Evolutionary conservation across 345 rosid species (phyloP).

Genomic region (Melaleuca quinquenervia): DNA sequence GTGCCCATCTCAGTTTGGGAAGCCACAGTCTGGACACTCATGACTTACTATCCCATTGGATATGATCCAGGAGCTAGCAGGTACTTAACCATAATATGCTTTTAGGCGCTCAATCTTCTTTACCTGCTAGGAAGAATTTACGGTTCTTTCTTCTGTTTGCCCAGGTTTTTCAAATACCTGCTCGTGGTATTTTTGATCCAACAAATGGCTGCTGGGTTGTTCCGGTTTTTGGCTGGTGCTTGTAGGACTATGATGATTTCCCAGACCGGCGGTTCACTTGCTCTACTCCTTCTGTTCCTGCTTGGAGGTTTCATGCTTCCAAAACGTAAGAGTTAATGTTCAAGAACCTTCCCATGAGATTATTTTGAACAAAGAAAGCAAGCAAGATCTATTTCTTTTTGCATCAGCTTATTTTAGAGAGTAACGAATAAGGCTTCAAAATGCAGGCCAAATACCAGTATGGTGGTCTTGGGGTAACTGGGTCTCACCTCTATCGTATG

Average conservation of each 20-base stretch:
- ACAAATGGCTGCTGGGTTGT: slow-evolving; percentile 1
- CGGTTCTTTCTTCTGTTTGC: not conserved
- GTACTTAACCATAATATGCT: not conserved
- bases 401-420: not conserved
- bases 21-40: slow-evolving; percentile 41
- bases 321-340: slow-evolving; percentile 23
- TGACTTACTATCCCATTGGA: slow-evolving; percentile 65
- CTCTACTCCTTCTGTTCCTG: slow-evolving; percentile 1
- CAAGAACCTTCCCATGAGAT: not conserved
- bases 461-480: slow-evolving; percentile 96
- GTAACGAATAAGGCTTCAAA: not conserved
- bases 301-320: slow-evolving; percentile 85
- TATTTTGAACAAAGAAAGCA: not conserved
- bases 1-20: slow-evolving; percentile 35
- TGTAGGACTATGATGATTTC: slow-evolving; percentile 1
- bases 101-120: not conserved
- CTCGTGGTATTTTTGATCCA: not conserved
- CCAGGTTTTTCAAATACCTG: not conserved
- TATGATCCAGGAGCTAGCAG: slow-evolving; percentile 50
- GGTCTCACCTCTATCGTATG: slow-evolving; percentile 79
- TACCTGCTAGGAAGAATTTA: not conserved
- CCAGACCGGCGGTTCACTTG: not conserved
- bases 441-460: slow-evolving; percentile 51
- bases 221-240: not conserved
- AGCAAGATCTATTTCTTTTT: not conserved